Evolutionary conservation across 345 rosid species (phyloP).

Genomic region (Boechera divaricarpa): DNA sequence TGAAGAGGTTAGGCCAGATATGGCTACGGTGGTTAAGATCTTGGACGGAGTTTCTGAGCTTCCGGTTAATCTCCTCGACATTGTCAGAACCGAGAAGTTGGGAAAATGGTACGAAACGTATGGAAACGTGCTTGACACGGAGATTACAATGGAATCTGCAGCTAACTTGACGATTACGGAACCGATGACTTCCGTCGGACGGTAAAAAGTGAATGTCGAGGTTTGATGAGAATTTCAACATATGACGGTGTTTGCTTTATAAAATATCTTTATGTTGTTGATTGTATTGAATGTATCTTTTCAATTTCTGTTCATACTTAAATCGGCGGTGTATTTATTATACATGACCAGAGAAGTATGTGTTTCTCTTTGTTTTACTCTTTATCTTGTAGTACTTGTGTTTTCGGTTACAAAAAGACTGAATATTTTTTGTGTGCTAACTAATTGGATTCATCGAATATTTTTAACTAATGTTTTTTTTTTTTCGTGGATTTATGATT

Average conservation of each 20-base stretch:
- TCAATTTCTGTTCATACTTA: neutral
- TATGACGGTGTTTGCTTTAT: neutral
- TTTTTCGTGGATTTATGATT: no score
- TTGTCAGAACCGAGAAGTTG: slow-evolving; percentile 23
- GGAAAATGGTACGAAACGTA: slow-evolving; percentile 23
- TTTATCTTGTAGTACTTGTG: neutral
- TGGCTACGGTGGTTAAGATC: slow-evolving; percentile 19
- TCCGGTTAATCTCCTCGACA: slow-evolving; percentile 31
- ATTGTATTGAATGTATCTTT: no score
- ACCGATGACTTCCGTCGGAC: slow-evolving; percentile 16
- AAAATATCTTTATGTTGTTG: neutral
- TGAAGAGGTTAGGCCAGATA: slow-evolving; percentile 28
- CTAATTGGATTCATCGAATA: neutral
- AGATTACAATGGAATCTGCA: neutral
- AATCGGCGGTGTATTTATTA: slow-evolving; percentile 22
- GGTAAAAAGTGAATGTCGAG: slow-evolving; percentile 26
- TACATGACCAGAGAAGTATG: slow-evolving; percentile 1
- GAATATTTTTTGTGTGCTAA: neutral
- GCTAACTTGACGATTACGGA: slow-evolving; percentile 30
- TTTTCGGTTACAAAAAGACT: neutral
- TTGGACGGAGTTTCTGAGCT: slow-evolving; percentile 16
- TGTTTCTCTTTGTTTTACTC: neutral
- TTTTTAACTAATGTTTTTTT: no score
- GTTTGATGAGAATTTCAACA: no score
- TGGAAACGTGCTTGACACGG: slow-evolving; percentile 3